Conservation (phyloP, 106 monocot species). For the Agapanthus africanus region DNA sequence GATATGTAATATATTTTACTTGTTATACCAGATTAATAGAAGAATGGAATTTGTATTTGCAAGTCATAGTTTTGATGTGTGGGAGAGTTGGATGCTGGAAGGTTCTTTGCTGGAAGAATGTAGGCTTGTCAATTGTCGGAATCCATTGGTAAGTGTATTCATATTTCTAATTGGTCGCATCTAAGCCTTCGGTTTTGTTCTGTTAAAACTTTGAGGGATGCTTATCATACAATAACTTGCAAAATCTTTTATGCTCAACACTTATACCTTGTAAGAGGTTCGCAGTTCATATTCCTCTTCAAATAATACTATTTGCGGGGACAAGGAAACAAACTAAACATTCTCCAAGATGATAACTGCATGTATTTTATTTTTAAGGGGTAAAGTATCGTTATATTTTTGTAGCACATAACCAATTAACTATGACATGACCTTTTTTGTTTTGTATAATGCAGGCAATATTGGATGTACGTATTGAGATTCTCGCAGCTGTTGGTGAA, state of each 20-base stretch:
- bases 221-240: not conserved
- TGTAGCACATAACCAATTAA: not conserved
- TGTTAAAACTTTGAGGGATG: not conserved
- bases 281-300: no score
- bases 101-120: slow-evolving; percentile 70
- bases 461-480: slow-evolving; percentile 56
- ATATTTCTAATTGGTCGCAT: not conserved
- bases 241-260: not conserved
- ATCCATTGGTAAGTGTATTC: slow-evolving; percentile 47
- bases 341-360: no score
- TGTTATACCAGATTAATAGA: slow-evolving; percentile 57
- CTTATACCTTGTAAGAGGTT: no score
- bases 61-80: slow-evolving; percentile 77
- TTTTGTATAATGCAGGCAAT: slow-evolving; percentile 26
- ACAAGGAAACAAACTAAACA: no score
- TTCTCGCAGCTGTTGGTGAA: slow-evolving; percentile 47
- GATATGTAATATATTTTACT: not conserved
- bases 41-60: slow-evolving; percentile 87
- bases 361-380: no score
- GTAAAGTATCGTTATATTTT: no score
- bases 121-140: slow-evolving; percentile 63
- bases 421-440: not conserved
- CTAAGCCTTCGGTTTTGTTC: not conserved
- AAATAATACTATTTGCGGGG: no score
- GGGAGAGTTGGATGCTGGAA: slow-evolving; percentile 80